Percentiles rank a stretch among this genome's conserved stretches.
These are phyloP conservation scores for Cenchrus fungigraminus DNA, from an alignment of 176 grass and related monocot genomes.

Conservation along the genomic window DNA sequence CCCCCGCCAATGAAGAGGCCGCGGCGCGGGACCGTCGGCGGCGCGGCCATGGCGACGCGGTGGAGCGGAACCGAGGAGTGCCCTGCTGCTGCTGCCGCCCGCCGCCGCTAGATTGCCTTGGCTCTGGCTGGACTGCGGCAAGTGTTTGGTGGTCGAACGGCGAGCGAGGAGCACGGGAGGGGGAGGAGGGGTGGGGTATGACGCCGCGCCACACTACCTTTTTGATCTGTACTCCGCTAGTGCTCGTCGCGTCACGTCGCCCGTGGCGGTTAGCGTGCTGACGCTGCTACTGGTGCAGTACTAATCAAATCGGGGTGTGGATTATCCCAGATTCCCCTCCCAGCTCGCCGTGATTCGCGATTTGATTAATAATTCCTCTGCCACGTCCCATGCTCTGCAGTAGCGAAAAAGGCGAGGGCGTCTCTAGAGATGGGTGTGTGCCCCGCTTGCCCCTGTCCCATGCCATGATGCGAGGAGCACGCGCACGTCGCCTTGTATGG, in stretches of 20 bases:
- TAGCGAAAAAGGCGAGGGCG: not conserved
- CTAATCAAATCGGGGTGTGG: not conserved
- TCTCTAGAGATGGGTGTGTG: not conserved
- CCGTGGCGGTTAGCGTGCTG: not conserved
- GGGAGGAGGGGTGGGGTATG: not conserved
- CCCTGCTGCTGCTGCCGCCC: not conserved
- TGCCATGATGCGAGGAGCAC: too few relatives aligned
- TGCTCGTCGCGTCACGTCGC: constrained; percentile 9
- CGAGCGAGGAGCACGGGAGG: not conserved
- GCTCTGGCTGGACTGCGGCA: not conserved
- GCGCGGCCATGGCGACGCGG: constrained; percentile 31
- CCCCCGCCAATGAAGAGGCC: constrained; percentile 83
- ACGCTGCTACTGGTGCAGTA: not conserved
- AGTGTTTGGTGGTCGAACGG: constrained; percentile 4
- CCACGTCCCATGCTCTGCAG: too few relatives aligned
- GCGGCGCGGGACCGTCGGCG: constrained; percentile 58
- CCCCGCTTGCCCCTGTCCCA: not conserved
- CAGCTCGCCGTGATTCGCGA: not conserved
- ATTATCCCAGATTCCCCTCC: not conserved
- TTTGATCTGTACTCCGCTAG: constrained; percentile 31
- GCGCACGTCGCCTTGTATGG: too few relatives aligned
- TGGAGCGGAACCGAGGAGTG: not conserved
- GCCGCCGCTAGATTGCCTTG: not conserved
- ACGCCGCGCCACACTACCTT: not conserved
- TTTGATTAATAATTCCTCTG: not conserved